Evolutionary conservation across 2,329 filamentous ascomycete genomes (phyloP).

Genomic region (Aspergillus ochraceus): DNA sequence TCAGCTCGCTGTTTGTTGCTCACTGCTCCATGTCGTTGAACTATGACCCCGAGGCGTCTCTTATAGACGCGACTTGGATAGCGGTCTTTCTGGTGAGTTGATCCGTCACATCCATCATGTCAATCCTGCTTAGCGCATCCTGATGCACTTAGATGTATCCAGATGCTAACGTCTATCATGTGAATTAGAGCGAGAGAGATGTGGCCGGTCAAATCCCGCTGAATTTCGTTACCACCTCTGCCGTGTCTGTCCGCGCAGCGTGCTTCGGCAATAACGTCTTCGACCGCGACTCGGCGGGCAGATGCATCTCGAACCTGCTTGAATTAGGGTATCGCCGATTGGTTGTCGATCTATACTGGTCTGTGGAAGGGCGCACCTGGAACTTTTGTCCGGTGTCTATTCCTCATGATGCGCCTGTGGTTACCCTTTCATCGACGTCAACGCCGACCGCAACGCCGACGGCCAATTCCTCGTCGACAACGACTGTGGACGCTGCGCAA

Average conservation of each 20-base stretch:
- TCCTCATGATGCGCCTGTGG: conserved; percentile 31
- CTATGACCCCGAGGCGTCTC: conserved; percentile 41
- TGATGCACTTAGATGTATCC: neutral
- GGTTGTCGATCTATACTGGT: conserved; percentile 65
- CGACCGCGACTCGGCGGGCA: conserved; percentile 50
- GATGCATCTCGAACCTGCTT: conserved; percentile 64
- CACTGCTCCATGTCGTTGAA: conserved; percentile 41
- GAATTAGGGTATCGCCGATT: conserved; percentile 60
- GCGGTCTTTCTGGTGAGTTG: conserved; percentile 40
- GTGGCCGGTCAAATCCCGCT: conserved; percentile 60
- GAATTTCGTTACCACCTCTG: conserved; percentile 61
- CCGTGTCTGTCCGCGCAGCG: conserved; percentile 57
- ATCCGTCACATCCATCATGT: neutral
- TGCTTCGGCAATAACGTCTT: conserved; percentile 60
- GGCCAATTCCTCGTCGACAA: conserved; percentile 21
- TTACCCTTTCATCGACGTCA: conserved; percentile 20
- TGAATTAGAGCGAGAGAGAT: conserved; percentile 58
- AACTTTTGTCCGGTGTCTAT: conserved; percentile 61
- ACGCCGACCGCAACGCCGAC: conserved; percentile 18
- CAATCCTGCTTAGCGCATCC: neutral
- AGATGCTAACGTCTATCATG: conserved; percentile 12
- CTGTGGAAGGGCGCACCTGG: conserved; percentile 54
- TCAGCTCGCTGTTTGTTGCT: neutral
- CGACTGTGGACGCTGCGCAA: conserved; percentile 20
- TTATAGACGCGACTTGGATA: conserved; percentile 39